phyloP scores from a whole-genome alignment of 768 basidiomycete species.

The Lactarius deliciosus region DNA sequence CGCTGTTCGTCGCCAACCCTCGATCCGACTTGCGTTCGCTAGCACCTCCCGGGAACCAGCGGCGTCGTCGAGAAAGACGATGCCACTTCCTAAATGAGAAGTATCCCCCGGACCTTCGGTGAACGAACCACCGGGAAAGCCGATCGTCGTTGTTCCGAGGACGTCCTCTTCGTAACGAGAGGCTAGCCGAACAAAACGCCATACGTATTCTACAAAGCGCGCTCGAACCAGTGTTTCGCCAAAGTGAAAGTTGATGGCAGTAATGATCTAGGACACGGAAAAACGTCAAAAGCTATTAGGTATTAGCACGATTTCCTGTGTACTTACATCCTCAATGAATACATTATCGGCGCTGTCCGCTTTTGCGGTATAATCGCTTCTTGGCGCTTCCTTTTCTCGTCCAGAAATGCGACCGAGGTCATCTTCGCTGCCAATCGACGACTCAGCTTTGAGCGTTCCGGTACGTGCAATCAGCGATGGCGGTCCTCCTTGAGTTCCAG shows the following conservation, averaged over 20 bases:
- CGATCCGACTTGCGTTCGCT: constrained; percentile 79
- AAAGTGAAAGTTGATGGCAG: constrained; percentile 88
- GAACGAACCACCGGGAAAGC: constrained; percentile 62
- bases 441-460: constrained; percentile 65
- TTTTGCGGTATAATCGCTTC: constrained; percentile 55
- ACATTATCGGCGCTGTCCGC: constrained; percentile 69
- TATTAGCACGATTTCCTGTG: constrained; percentile 6
- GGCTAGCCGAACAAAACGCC: constrained; percentile 84
- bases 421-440: constrained; percentile 62
- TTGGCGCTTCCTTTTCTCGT: constrained; percentile 47
- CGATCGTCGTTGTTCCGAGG: constrained; percentile 69
- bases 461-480: constrained; percentile 52
- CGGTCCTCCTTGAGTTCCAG: constrained; percentile 34
- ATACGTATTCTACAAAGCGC: constrained; percentile 86
- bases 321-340: constrained; percentile 92
- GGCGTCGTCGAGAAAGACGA: constrained; percentile 73
- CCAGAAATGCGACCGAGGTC: constrained; percentile 58
- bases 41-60: constrained; percentile 66
- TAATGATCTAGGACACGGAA: constrained; percentile 56
- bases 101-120: constrained; percentile 42
- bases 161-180: constrained; percentile 89
- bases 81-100: constrained; percentile 73
- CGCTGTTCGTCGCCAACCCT: constrained; percentile 87
- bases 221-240: constrained; percentile 87
- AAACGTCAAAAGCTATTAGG: not conserved